Evolutionary conservation across 441 rosid species (phyloP).

Genomic region (Syzygium syzygioides): DNA sequence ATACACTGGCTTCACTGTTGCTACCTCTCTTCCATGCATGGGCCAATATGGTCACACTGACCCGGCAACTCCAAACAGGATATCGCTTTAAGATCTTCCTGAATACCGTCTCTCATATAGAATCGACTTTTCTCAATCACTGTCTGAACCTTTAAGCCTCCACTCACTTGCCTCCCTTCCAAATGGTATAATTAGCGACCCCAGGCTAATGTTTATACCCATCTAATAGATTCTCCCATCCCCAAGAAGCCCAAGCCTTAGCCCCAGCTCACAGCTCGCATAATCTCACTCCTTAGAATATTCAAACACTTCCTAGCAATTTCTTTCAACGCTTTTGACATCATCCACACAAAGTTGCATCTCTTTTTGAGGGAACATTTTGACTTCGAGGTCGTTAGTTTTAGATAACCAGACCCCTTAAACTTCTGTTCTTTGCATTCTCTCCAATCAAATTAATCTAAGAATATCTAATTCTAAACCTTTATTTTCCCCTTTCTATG

Average conservation of each 20-base stretch:
- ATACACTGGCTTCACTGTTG: too few relatives aligned
- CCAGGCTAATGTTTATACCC: not conserved
- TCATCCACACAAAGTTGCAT: not conserved
- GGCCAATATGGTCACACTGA: too few relatives aligned
- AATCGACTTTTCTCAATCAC: not conserved
- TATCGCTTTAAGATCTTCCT: too few relatives aligned
- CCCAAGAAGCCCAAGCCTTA: not conserved
- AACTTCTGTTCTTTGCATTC: not conserved
- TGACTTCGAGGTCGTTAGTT: not conserved
- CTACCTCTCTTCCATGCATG: too few relatives aligned
- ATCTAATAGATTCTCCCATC: not conserved
- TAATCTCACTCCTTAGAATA: not conserved
- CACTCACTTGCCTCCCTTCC: not conserved
- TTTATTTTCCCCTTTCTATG: not conserved
- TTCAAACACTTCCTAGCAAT: not conserved
- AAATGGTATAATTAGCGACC: too few relatives aligned
- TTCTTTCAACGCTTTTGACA: not conserved
- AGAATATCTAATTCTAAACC: not conserved
- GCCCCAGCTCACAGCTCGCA: not conserved
- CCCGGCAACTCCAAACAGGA: too few relatives aligned
- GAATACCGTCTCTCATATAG: not conserved
- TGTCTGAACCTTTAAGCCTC: not conserved
- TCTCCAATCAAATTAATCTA: not conserved
- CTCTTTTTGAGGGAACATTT: not conserved
- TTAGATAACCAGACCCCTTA: not conserved